Percentiles rank a stretch among this genome's conserved stretches.
Evolutionary conservation across 495 filamentous ascomycete genomes (phyloP).

Genomic region (Cercophora samala): DNA sequence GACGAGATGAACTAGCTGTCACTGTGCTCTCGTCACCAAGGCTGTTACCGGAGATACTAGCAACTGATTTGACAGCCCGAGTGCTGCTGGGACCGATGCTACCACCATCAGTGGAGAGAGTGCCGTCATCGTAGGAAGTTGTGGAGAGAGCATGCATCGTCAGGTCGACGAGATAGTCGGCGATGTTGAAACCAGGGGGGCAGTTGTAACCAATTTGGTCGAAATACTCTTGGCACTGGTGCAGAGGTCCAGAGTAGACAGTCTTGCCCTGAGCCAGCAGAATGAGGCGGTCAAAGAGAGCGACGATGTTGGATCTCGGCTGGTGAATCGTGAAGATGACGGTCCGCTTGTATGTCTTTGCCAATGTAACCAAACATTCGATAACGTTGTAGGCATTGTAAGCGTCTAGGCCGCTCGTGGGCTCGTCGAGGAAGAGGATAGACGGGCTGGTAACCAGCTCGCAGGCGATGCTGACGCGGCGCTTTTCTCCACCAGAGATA

Average conservation of each 20-base stretch:
- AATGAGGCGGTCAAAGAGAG: conserved; percentile 91
- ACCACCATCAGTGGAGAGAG: conserved; percentile 57
- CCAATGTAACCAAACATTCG: conserved; percentile 90
- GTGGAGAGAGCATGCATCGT: conserved; percentile 79
- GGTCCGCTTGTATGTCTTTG: conserved; percentile 92
- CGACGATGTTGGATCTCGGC: conserved; percentile 98
- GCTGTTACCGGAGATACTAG: conserved; percentile 66
- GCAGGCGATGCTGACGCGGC: conserved; percentile 93
- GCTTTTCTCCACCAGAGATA: conserved; percentile 95
- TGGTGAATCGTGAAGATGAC: conserved; percentile 99
- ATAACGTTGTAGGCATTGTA: conserved; percentile 97
- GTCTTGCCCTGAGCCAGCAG: conserved; percentile 84
- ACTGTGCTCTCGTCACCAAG: conserved; percentile 51
- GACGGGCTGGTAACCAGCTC: conserved; percentile 96
- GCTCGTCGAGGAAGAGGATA: conserved; percentile 95
- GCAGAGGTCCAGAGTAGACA: conserved; percentile 89
- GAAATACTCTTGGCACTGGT: conserved; percentile 88
- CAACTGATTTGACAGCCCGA: conserved; percentile 84
- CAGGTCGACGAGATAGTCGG: conserved; percentile 93
- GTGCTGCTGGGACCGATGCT: conserved; percentile 84
- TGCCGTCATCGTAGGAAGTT: conserved; percentile 48
- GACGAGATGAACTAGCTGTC: conserved; percentile 50
- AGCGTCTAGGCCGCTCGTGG: conserved; percentile 91
- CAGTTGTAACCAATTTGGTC: conserved; percentile 86
- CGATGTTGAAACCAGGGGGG: conserved; percentile 97